phyloP scores from a whole-genome alignment of 2,329 filamentous ascomycete species.

The Paraphaeosphaeria minitans region DNA sequence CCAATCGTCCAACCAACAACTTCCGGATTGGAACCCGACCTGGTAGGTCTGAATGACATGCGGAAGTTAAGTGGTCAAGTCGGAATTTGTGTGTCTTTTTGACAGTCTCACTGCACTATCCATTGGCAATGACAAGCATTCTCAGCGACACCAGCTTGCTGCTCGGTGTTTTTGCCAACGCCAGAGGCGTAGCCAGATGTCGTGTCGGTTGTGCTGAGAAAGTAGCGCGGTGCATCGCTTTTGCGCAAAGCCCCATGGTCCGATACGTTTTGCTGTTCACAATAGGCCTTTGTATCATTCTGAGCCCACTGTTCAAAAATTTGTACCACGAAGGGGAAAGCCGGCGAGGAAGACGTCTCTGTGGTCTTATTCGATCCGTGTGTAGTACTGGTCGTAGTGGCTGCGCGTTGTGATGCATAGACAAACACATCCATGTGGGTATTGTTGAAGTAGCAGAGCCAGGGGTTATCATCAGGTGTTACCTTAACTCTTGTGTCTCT shows the following conservation, averaged over 20 bases:
- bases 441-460: constrained; percentile 36
- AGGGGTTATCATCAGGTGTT: constrained; percentile 23
- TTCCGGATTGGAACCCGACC: too few relatives aligned
- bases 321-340: constrained; percentile 31
- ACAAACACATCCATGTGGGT: constrained; percentile 33
- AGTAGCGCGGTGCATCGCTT: constrained; percentile 2
- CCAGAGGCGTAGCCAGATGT: background rate
- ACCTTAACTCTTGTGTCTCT: constrained; percentile 12
- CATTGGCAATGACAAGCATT: constrained; percentile 29
- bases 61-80: too few relatives aligned
- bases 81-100: too few relatives aligned
- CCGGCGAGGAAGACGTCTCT: constrained; percentile 5
- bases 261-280: constrained; percentile 22
- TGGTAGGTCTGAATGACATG: too few relatives aligned
- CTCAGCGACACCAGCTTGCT: constrained; percentile 3
- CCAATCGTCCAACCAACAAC: too few relatives aligned
- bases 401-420: constrained; percentile 16
- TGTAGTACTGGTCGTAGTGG: background rate
- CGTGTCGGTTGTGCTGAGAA: constrained; percentile 7
- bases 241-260: constrained; percentile 5
- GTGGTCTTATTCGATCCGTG: background rate
- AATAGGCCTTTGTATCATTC: constrained; percentile 26
- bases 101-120: constrained; percentile 19
- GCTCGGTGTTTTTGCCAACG: background rate
- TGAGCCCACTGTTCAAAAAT: constrained; percentile 28